Base-by-base conservation (phyloP, 352 stramenopile genomes). In the Saprolegnia parasitica region DNA sequence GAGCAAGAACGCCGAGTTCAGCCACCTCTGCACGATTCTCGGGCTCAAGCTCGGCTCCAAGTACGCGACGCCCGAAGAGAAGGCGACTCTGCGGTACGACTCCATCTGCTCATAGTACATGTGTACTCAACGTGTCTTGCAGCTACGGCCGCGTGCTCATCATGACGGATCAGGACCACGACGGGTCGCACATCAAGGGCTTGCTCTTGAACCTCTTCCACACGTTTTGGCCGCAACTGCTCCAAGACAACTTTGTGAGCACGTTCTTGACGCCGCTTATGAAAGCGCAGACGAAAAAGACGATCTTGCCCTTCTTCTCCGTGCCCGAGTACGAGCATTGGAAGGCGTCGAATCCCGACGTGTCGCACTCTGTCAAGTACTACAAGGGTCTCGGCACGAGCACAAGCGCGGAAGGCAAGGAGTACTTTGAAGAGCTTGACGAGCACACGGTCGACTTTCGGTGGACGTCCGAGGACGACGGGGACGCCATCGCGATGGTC, bases 381-480 rank as follows among this genome's bases (percentile, higher is more conserved):
- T 99, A 99, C 83, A 99, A 99, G 74, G 98, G 98, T 80, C 85
- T 99, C 10, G 98, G 98, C 67, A 99, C 98, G 5, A 98, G 90
- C 65, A 99, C 97, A 11, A 97, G 98, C 62, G 75, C 75, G 23
- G 93, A 98, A 76, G 98, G 96, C 20, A 98, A 98, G 50, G 96
- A 98, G 74, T 99, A 99, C 77, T 99, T 99, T 74, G 87, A 85
- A 9, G 91, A 99, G 60, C 72, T 99, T 35, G 81, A 90, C 42
- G 88, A 89, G 23, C 98, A 99, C 73, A 84, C 98, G 60, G 89
- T 99, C 26, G 77, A 88, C 45, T 98, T 98, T 66, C 63, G 74
- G 24, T 95, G 84, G 85, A 78, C 72, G 8, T 78, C 79, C 15
- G 64, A 77, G 37, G 72, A 75, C 24, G 95, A 98, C 26, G 81